phyloP scores from a whole-genome alignment of 768 basidiomycete species.

The Phanerochaete sordida region DNA sequence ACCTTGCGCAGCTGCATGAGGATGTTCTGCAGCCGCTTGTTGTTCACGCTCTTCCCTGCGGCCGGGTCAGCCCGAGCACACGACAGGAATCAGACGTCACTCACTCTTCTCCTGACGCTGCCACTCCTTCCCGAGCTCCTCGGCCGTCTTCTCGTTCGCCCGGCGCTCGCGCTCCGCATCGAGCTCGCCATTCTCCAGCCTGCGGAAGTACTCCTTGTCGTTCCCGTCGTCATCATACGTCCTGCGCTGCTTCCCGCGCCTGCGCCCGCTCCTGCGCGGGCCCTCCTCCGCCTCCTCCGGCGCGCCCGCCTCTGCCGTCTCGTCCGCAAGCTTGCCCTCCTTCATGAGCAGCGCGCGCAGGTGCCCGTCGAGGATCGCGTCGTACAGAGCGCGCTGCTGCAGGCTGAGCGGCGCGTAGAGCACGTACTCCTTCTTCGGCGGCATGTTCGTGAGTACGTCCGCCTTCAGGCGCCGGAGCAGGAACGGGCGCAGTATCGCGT shows the following conservation, averaged over 20 bases:
- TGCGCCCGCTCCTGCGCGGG: constrained; percentile 22
- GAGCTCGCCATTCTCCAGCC: constrained; percentile 47
- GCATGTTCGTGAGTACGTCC: constrained; percentile 76
- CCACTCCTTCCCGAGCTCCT: constrained; percentile 54
- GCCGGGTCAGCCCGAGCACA: neutral
- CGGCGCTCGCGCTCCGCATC: constrained; percentile 29
- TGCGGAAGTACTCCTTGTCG: constrained; percentile 65
- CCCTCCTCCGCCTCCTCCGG: constrained; percentile 29
- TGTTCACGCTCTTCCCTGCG: constrained; percentile 81
- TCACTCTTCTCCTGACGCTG: constrained; percentile 57
- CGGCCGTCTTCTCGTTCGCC: constrained; percentile 40
- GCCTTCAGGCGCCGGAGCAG: constrained; percentile 86
- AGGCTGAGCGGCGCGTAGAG: constrained; percentile 86
- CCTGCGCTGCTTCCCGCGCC: constrained; percentile 31
- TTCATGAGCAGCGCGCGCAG: constrained; percentile 54
- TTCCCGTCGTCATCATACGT: constrained; percentile 56
- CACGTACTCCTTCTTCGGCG: constrained; percentile 93
- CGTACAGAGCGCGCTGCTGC: constrained; percentile 82
- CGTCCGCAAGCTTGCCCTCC: constrained; percentile 22
- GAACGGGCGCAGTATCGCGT: constrained; percentile 93
- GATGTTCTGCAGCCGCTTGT: constrained; percentile 86
- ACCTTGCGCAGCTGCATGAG: constrained; percentile 98
- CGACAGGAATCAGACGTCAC: constrained; percentile 16
- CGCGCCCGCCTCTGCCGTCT: constrained; percentile 27
- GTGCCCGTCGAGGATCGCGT: constrained; percentile 68